phyloP scores from a whole-genome alignment of 129 eudicot genomes.

The Artemisia annua region DNA sequence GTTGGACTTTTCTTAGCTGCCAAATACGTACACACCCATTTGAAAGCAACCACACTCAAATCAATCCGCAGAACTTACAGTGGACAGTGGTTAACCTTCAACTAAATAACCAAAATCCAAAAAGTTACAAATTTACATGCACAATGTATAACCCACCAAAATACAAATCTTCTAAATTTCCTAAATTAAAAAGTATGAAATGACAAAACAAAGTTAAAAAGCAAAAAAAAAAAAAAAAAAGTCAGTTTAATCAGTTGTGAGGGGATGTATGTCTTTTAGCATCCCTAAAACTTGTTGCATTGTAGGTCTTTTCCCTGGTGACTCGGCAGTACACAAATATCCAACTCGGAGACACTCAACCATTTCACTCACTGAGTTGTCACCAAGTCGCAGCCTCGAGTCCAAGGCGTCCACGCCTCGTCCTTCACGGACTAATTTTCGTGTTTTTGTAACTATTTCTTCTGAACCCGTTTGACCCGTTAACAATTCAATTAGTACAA shows the following conservation, averaged over 20 bases:
- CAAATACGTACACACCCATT: slow-evolving; percentile 30
- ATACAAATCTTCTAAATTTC: slow-evolving; percentile 13
- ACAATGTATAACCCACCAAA: slow-evolving; percentile 21
- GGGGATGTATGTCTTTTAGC: slow-evolving; percentile 78
- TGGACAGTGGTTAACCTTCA: not conserved
- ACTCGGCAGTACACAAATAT: slow-evolving; percentile 89
- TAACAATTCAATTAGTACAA: slow-evolving; percentile 60
- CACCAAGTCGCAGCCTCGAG: slow-evolving; percentile 58
- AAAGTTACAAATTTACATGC: slow-evolving; percentile 23
- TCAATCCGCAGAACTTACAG: slow-evolving; percentile 24
- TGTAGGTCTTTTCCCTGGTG: slow-evolving; percentile 70
- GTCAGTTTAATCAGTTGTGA: slow-evolving; percentile 41
- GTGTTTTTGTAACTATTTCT: slow-evolving; percentile 43
- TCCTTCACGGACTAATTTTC: slow-evolving; percentile 63
- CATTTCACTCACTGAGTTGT: slow-evolving; percentile 69
- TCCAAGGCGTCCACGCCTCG: slow-evolving; percentile 57
- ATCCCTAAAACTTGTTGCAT: slow-evolving; percentile 93
- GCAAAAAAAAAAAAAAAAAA: not conserved
- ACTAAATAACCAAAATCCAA: slow-evolving; percentile 5
- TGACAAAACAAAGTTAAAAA: not conserved
- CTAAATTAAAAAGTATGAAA: not conserved
- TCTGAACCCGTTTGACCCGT: slow-evolving; percentile 52
- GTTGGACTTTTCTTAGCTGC: slow-evolving; percentile 24
- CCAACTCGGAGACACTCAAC: slow-evolving; percentile 93
- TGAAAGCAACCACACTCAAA: slow-evolving; percentile 30